A percentile compares a stretch with the other conserved stretches of the same genome.
These are phyloP conservation scores for Stylonectria norvegica DNA, from an alignment of 2,329 filamentous ascomycete species.

Conservation along the genomic window DNA sequence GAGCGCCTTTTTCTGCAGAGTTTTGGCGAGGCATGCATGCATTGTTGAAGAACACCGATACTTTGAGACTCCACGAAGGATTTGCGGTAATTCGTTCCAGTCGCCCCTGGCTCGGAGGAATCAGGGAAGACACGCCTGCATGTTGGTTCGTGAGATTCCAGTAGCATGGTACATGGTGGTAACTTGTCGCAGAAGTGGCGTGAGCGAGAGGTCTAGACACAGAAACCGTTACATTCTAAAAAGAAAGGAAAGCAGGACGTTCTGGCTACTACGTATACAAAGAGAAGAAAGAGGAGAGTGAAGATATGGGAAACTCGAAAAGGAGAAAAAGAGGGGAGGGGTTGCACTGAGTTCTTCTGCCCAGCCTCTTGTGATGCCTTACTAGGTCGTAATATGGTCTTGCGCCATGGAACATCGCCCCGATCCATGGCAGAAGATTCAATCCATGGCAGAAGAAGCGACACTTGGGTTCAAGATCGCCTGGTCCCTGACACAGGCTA, in stretches of 20 bases:
- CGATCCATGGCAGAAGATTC: too few species aligned
- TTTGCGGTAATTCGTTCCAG: background rate
- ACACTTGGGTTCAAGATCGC: background rate
- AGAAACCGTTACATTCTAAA: background rate
- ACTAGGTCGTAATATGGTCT: background rate
- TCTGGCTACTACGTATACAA: too few species aligned
- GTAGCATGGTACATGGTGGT: background rate
- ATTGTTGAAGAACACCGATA: background rate
- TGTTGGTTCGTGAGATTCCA: background rate
- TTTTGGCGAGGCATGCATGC: background rate
- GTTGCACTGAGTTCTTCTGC: too few species aligned
- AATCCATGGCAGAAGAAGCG: background rate
- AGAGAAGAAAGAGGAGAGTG: background rate
- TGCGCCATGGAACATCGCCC: background rate
- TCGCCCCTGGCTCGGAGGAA: background rate
- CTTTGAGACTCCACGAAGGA: background rate
- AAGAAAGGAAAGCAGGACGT: background rate
- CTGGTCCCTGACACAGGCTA: background rate
- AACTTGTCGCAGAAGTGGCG: too few species aligned
- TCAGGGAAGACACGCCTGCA: background rate
- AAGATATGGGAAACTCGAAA: too few species aligned
- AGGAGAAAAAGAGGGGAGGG: too few species aligned
- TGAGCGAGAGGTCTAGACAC: too few species aligned
- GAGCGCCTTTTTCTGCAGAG: background rate
- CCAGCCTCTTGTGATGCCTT: too few species aligned